Evolutionary conservation across 1,139 yeast species (phyloP).

Genomic region (Saccharomyces hybrid): DNA sequence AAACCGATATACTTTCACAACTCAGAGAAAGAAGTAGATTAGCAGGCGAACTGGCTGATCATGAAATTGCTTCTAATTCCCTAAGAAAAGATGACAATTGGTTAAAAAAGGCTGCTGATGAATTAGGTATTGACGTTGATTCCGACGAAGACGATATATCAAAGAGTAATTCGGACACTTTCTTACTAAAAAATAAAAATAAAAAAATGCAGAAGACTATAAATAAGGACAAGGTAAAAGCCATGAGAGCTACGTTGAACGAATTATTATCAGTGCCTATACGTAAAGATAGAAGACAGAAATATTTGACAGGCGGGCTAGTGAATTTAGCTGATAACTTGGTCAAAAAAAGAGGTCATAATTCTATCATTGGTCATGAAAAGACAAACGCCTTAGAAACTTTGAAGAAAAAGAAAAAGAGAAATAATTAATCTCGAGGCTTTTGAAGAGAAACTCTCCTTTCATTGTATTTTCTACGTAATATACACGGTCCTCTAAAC

Average conservation of each 20-base stretch:
- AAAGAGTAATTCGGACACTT: slow-evolving; percentile 42
- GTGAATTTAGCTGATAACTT: slow-evolving; percentile 80
- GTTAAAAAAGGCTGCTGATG: slow-evolving; percentile 89
- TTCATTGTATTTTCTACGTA: background rate
- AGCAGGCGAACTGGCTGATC: slow-evolving; percentile 70
- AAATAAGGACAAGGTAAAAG: slow-evolving; percentile 43
- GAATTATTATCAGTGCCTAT: slow-evolving; percentile 52
- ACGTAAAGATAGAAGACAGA: slow-evolving; percentile 60
- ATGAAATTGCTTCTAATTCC: slow-evolving; percentile 52
- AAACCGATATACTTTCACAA: slow-evolving; percentile 63
- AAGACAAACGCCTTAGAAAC: slow-evolving; percentile 65
- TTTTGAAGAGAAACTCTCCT: slow-evolving; percentile 1
- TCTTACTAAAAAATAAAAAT: slow-evolving; percentile 54
- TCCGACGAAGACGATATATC: slow-evolving; percentile 47
- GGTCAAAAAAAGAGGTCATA: slow-evolving; percentile 64
- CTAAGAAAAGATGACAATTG: slow-evolving; percentile 68
- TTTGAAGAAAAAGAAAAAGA: slow-evolving; percentile 39
- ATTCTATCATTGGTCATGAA: slow-evolving; percentile 62
- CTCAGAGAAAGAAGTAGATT: slow-evolving; percentile 60
- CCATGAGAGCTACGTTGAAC: slow-evolving; percentile 49
- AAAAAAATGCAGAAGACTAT: slow-evolving; percentile 52
- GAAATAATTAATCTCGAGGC: slow-evolving; percentile 6
- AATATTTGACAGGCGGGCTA: slow-evolving; percentile 80
- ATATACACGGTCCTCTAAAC: slow-evolving; percentile 2
- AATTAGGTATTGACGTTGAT: slow-evolving; percentile 65